phyloP scores from a whole-genome alignment of 2,329 filamentous ascomycete species.

The Curvularia sp. region DNA sequence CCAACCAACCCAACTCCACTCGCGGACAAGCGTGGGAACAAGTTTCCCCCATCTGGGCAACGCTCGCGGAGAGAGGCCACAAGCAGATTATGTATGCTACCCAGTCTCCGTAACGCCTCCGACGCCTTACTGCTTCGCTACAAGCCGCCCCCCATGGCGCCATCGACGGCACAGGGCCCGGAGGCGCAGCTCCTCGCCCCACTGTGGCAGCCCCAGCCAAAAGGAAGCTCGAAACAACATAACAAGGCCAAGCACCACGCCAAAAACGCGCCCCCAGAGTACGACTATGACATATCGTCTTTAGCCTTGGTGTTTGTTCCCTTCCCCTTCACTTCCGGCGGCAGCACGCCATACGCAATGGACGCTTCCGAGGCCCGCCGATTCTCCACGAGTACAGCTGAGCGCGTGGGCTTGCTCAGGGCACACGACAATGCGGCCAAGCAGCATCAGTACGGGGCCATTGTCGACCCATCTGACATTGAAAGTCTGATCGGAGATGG shows the following conservation, averaged over 20 bases:
- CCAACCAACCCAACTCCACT: neutral
- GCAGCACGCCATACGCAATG: slow-evolving; percentile 36
- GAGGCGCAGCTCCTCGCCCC: slow-evolving; percentile 20
- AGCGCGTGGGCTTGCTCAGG: slow-evolving; percentile 36
- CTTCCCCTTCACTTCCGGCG: slow-evolving; percentile 32
- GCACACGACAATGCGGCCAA: slow-evolving; percentile 32
- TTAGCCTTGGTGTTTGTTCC: slow-evolving; percentile 34
- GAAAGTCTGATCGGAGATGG: slow-evolving; percentile 38
- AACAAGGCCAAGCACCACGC: slow-evolving; percentile 5
- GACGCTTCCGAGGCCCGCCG: slow-evolving; percentile 42
- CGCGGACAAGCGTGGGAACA: slow-evolving; percentile 2
- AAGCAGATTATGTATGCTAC: slow-evolving; percentile 15
- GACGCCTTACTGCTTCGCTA: slow-evolving; percentile 16
- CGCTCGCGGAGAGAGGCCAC: slow-evolving; percentile 11
- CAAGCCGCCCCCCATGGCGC: slow-evolving; percentile 22
- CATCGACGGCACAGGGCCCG: slow-evolving; percentile 18
- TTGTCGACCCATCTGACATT: slow-evolving; percentile 36
- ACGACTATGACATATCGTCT: slow-evolving; percentile 33
- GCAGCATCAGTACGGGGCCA: slow-evolving; percentile 37
- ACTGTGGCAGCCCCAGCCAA: slow-evolving; percentile 17
- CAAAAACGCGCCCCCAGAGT: slow-evolving; percentile 8
- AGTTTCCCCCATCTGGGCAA: slow-evolving; percentile 18
- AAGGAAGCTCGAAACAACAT: slow-evolving; percentile 10
- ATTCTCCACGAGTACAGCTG: slow-evolving; percentile 41
- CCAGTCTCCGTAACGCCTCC: slow-evolving; percentile 17